These are phyloP conservation scores for Saccharomyces pastorianus DNA, from an alignment of 1,139 yeast genomes.

Conservation along the genomic window DNA sequence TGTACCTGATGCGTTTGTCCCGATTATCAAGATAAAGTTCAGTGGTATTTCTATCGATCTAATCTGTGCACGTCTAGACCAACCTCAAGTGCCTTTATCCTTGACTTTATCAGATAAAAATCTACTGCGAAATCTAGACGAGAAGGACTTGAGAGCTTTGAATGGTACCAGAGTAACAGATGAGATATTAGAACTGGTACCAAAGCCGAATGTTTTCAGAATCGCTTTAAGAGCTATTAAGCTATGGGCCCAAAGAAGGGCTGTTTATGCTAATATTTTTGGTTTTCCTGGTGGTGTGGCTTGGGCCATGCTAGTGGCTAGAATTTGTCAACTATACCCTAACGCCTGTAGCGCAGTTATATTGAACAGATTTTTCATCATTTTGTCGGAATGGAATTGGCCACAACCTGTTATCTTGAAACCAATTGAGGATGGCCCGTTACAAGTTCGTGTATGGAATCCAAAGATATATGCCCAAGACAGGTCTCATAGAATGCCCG, in stretches of 20 bases:
- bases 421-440: constrained; percentile 92
- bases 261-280: constrained; percentile 85
- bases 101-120: constrained; percentile 79
- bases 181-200: constrained; percentile 79
- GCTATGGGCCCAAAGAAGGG: constrained; percentile 94
- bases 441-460: constrained; percentile 95
- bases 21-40: constrained; percentile 82
- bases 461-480: constrained; percentile 85
- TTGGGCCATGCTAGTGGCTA: constrained; percentile 97
- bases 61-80: constrained; percentile 70
- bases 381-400: constrained; percentile 91
- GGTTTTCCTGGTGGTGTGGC: constrained; percentile 99
- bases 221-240: constrained; percentile 89
- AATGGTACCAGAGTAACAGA: constrained; percentile 98
- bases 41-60: constrained; percentile 87
- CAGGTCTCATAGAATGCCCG: constrained; percentile 90
- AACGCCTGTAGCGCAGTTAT: constrained; percentile 91
- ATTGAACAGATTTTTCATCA: constrained; percentile 78
- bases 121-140: constrained; percentile 76
- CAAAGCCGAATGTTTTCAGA: constrained; percentile 86
- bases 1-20: constrained; percentile 96
- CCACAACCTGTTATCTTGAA: constrained; percentile 94
- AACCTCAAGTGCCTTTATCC: constrained; percentile 70
- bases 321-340: constrained; percentile 93
- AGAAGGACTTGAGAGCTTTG: constrained; percentile 75